A percentile compares a stretch with the other conserved stretches of the same genome.
These are phyloP conservation scores for Anisodus acutangulus DNA, from an alignment of 257 asterid species.

Conservation along the genomic window DNA sequence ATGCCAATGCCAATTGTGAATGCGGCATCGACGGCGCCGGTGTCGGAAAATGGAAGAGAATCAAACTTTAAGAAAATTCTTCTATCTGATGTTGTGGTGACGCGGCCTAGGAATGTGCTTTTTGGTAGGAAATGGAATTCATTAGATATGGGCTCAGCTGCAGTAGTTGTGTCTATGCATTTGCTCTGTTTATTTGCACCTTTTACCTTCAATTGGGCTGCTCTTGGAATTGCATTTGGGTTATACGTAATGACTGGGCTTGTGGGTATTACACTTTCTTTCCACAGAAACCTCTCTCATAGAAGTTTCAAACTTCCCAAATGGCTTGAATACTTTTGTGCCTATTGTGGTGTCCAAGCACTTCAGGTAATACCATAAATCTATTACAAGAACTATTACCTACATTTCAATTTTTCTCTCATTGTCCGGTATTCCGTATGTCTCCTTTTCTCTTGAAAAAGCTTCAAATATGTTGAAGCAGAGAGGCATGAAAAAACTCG, in stretches of 20 bases:
- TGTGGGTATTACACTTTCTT: slow-evolving; percentile 81
- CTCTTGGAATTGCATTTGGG: slow-evolving; percentile 56
- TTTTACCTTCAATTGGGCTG: slow-evolving; percentile 68
- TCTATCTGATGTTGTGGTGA: slow-evolving; percentile 71
- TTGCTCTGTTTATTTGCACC: slow-evolving; percentile 64
- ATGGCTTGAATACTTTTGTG: slow-evolving; percentile 80
- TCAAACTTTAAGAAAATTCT: slow-evolving; percentile 54
- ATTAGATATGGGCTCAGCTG: slow-evolving; percentile 52
- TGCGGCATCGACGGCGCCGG: slow-evolving; percentile 45
- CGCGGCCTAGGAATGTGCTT: slow-evolving; percentile 50
- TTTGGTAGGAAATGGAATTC: slow-evolving; percentile 68
- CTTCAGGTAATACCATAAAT: slow-evolving; percentile 58
- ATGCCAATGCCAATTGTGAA: slow-evolving; percentile 39
- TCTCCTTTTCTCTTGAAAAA: no score
- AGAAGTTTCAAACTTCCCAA: slow-evolving; percentile 82
- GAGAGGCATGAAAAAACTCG: no score
- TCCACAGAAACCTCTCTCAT: slow-evolving; percentile 76
- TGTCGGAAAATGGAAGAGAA: slow-evolving; percentile 45
- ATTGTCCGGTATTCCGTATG: no score
- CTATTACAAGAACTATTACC: no score
- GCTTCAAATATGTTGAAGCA: no score
- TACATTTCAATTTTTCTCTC: no score
- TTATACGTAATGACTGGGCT: slow-evolving; percentile 72
- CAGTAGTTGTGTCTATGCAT: slow-evolving; percentile 65
- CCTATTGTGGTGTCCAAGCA: slow-evolving; percentile 85